Conservation (phyloP, 2,329 filamentous ascomycete species). For the Alternaria sp. region DNA sequence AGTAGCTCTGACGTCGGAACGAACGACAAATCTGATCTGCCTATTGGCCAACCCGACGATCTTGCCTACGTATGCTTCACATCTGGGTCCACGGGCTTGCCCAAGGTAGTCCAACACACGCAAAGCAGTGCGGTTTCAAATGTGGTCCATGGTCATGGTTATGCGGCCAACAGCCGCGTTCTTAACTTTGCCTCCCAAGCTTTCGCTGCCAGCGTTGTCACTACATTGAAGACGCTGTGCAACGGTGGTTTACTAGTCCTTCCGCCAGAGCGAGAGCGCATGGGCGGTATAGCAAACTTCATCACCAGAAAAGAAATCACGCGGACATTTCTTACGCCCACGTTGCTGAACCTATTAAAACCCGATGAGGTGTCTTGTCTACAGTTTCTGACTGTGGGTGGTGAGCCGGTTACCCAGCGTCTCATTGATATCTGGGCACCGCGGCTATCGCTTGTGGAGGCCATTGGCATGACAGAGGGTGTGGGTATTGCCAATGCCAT, state of each 20-base stretch:
- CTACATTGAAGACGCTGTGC: conserved; percentile 8
- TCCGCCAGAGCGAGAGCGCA: conserved; percentile 11
- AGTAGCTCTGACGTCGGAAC: neutral
- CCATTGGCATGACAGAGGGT: conserved; percentile 11
- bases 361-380: conserved; percentile 9
- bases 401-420: conserved; percentile 5
- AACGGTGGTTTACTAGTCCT: conserved; percentile 6
- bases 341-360: conserved; percentile 3
- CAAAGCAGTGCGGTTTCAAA: conserved; percentile 14
- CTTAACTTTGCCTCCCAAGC: conserved; percentile 12
- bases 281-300: conserved; percentile 12
- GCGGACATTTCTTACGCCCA: conserved; percentile 7
- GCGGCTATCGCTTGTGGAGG: conserved; percentile 6
- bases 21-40: neutral
- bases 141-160: conserved; percentile 6
- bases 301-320: conserved; percentile 10
- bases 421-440: conserved; percentile 12
- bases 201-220: conserved; percentile 8
- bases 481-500: conserved; percentile 6
- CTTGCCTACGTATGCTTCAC: conserved; percentile 56
- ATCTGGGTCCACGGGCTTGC: conserved; percentile 55
- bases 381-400: conserved; percentile 9
- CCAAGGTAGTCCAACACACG: conserved; percentile 52
- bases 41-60: conserved; percentile 6
- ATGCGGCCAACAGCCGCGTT: conserved; percentile 2